phyloP scores from a whole-genome alignment of 768 basidiomycete species.

The Suillus paluster region DNA sequence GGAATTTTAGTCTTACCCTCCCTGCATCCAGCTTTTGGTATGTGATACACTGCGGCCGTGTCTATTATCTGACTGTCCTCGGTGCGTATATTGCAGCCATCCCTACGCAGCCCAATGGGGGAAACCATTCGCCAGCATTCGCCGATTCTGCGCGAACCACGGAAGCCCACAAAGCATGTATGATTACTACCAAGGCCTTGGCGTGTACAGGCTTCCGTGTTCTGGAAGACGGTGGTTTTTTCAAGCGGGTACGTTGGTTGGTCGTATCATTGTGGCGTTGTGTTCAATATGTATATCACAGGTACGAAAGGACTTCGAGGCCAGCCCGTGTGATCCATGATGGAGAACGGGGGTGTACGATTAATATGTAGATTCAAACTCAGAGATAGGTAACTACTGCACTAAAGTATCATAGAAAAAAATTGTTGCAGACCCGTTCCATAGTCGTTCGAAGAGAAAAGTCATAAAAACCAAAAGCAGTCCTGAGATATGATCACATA shows the following conservation, averaged over 20 bases:
- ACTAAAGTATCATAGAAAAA: neutral
- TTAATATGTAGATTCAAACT: neutral
- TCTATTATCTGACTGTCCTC: conserved; percentile 29
- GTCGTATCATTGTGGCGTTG: neutral
- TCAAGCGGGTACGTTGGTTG: conserved; percentile 47
- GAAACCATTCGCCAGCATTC: conserved; percentile 79
- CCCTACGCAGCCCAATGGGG: conserved; percentile 69
- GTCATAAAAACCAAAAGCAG: conserved; percentile 2
- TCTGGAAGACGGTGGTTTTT: conserved; percentile 62
- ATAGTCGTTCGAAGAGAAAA: neutral
- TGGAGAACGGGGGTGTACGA: neutral
- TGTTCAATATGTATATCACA: neutral
- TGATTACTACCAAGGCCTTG: conserved; percentile 61
- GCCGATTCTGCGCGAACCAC: conserved; percentile 58
- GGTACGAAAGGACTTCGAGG: conserved; percentile 1
- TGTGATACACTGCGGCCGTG: conserved; percentile 19
- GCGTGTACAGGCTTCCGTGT: conserved; percentile 66
- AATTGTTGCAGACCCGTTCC: neutral
- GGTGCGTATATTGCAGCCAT: conserved; percentile 50
- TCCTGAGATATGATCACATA: neutral
- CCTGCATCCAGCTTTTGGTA: conserved; percentile 67
- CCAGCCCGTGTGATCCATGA: neutral
- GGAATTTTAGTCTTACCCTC: conserved; percentile 55
- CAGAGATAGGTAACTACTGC: neutral
- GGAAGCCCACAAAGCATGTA: conserved; percentile 65